Evolutionary conservation across 805 yeast genomes (phyloP), one percentile per base, ranked within the genome.

Genomic region (Metschnikowia lachancei): DNA sequence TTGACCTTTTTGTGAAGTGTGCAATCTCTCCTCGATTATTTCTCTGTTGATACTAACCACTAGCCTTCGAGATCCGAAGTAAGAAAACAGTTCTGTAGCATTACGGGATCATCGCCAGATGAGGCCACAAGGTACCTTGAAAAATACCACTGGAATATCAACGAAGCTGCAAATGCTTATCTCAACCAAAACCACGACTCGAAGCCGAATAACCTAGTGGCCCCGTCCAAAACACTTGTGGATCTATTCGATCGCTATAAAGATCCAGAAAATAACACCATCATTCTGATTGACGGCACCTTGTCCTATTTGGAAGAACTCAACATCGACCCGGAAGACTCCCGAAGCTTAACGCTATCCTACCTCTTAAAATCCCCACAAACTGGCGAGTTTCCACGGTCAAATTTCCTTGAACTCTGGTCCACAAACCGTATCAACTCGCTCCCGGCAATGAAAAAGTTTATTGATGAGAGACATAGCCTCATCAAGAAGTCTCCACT

Each of bases 271-370:
- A 59, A 62, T 12, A 64, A 60, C 1, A 62, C 67, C 11, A 57
- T 49, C 35, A 87, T 90, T 32, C 92, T 82, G 20, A 72, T 87
- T 9, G 94, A 88, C 47, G 97, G 96, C 0, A 85, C 97, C 0
- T 62, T 91, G 9, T 54, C 60, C 33, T 87, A 83, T 56, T 67
- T 92, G 18, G 73, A 72, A 13, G 96, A 84, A 55, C 65, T 92
- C 39, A 82, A 78, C 0, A 72, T 84, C 32, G 80, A 80, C 12
- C 84, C 90, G 0, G 98, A 92, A 54, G 90, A 91, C 59, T 72
- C 80, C 8, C 76, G 72, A 5, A 83, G 88, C 2, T 69, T 92
- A 36, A 81, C 86, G 0, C 62, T 92, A 10, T 88, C 94, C 0
- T 82, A 80, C 56, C 74, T 84, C 41, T 67, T 92, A 39, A 77